Evolutionary conservation across 495 filamentous ascomycete genomes (phyloP).

Genomic region (Podospora comata): DNA sequence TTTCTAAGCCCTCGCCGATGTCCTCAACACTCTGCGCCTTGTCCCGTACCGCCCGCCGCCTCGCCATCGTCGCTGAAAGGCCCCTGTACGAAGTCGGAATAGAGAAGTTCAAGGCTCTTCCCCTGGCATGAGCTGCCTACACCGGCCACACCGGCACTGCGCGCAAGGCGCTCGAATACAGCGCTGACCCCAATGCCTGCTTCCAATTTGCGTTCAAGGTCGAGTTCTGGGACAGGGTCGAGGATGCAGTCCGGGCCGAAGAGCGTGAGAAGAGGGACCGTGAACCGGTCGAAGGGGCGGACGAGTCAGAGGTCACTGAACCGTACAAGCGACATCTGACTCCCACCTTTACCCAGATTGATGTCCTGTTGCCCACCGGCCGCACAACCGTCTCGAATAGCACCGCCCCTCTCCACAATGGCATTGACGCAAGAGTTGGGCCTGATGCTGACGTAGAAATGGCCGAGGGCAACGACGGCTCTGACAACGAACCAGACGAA

Average conservation of each 20-base stretch:
- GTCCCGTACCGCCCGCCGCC: neutral
- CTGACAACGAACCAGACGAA: neutral
- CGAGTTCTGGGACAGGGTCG: neutral
- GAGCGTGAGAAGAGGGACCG: neutral
- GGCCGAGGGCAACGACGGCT: neutral
- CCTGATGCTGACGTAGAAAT: neutral
- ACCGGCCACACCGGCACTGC: neutral
- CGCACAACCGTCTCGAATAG: neutral
- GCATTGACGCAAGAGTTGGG: neutral
- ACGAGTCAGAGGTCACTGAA: neutral
- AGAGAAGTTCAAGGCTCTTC: neutral
- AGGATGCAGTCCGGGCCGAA: neutral
- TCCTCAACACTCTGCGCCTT: neutral
- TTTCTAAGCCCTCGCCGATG: neutral
- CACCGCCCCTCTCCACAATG: neutral
- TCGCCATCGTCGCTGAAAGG: neutral
- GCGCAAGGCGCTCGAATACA: neutral
- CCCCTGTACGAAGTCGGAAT: slow-evolving; percentile 4
- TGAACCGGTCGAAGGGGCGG: neutral
- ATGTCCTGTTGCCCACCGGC: slow-evolving; percentile 1
- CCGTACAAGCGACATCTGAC: neutral
- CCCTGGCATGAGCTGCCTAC: slow-evolving; percentile 10
- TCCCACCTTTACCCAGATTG: slow-evolving; percentile 9
- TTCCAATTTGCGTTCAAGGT: neutral
- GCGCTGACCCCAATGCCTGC: neutral